Evolutionary conservation across 2,329 filamentous ascomycete species (phyloP), one percentile per base, ranked within the genome.

Genomic region (Penicillium verrucosum): DNA sequence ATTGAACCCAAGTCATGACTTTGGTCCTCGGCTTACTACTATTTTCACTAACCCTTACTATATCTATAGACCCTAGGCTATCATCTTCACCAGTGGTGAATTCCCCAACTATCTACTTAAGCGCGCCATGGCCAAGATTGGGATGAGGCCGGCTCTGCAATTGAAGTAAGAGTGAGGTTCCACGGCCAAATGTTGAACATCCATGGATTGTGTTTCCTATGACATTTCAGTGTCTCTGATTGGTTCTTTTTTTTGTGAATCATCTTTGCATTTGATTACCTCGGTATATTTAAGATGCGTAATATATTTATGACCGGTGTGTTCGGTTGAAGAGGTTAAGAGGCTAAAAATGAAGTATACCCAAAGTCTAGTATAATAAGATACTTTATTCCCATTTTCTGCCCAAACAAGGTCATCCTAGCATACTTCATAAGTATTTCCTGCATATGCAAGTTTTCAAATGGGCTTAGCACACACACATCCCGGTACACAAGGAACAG

Each of bases 51-150:
- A 76, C 25, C 67, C 71, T 0, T 81, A 77, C 60, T 80, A 77
- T 74, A 75, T 81, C 54, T 81, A 75, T 65, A 77, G 36, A 11
- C 74, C 74, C 54, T 80, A 74, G 73, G 69, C 56, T 3, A 77
- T 75, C 61, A 81, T 78, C 60, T 82, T 82, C 61, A 78, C 77
- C 0, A 77, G 78, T 5, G 79, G 79, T 0, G 80, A 82, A 63
- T 77, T 74, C 42, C 80, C 80, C 14, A 82, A 79, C 67, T 79
- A 83, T 68, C 77, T 77, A 3, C 75, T 78, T 27, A 72, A 73
- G 63, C 68, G 76, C 32, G 73, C 74, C 2, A 64, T 74, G 36
- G 62, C 60, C 63, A 85, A 85, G 73, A 84, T 65, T 49, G 52
- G 62, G 11, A 62, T 61, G 58, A 71, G 69, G 58, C 2, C 62